These are phyloP conservation scores for Phytophthora sansomeana DNA, from an alignment of 352 stramenopile species.

Conservation along the genomic window DNA sequence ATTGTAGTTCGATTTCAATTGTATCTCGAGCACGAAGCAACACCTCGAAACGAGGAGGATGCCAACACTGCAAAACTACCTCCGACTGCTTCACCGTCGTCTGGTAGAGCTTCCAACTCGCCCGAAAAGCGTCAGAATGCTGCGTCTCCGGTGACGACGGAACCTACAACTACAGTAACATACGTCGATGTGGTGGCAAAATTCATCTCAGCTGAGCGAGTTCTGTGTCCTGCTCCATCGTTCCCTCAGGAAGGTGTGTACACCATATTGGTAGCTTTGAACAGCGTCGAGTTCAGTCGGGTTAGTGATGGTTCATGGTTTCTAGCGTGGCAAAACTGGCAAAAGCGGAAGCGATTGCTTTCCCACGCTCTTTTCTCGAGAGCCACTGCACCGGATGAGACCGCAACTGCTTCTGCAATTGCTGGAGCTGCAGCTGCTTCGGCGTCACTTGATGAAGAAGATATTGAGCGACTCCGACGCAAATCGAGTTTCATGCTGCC, in stretches of 20 bases:
- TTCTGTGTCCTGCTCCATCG: conserved; percentile 54
- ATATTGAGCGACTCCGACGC: conserved; percentile 37
- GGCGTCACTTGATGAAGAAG: conserved; percentile 28
- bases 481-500: conserved; percentile 62
- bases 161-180: neutral
- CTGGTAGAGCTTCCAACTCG: conserved; percentile 1
- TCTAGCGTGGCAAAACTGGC: conserved; percentile 87
- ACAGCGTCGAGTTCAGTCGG: conserved; percentile 71
- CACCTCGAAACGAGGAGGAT: conserved; percentile 22
- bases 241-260: conserved; percentile 78
- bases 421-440: conserved; percentile 28
- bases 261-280: conserved; percentile 67
- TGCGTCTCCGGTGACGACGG: neutral
- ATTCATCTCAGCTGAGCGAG: conserved; percentile 57
- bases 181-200: conserved; percentile 37
- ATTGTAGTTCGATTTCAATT: conserved; percentile 73
- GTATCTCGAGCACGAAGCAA: conserved; percentile 32
- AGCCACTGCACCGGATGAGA: conserved; percentile 16
- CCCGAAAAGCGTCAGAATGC: conserved; percentile 14
- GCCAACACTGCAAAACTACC: neutral
- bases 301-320: conserved; percentile 71
- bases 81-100: neutral
- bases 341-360: conserved; percentile 67
- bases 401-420: conserved; percentile 26
- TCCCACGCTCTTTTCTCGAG: conserved; percentile 47